Evolutionary conservation across 768 basidiomycete species (phyloP).

Genomic region (Fomitopsis serialis): DNA sequence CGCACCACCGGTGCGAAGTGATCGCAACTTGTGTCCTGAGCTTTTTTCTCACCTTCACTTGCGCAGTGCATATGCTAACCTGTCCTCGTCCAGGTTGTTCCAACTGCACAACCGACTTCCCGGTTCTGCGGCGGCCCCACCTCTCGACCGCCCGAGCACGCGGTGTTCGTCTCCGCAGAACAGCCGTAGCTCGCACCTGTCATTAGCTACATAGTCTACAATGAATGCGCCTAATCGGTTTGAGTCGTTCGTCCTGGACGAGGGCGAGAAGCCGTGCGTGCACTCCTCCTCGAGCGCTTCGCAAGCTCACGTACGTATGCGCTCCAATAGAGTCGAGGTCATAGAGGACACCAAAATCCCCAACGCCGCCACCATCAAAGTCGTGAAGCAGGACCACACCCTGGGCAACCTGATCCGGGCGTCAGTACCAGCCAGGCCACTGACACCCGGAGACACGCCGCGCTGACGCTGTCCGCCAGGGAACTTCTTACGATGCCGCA

Average conservation of each 20-base stretch:
- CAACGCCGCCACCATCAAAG: slow-evolving; percentile 91
- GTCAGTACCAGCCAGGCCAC: slow-evolving; percentile 45
- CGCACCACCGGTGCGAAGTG: slow-evolving; percentile 26
- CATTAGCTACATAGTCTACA: neutral
- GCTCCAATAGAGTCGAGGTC: slow-evolving; percentile 66
- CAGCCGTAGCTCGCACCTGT: neutral
- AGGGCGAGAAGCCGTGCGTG: slow-evolving; percentile 91
- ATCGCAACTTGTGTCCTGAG: slow-evolving; percentile 50
- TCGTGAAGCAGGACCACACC: slow-evolving; percentile 97
- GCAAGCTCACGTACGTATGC: slow-evolving; percentile 7
- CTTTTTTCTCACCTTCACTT: neutral
- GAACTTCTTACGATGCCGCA: slow-evolving; percentile 86
- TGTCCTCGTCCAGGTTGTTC: too few relatives aligned
- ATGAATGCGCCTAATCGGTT: slow-evolving; percentile 97
- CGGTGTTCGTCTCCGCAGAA: too few relatives aligned
- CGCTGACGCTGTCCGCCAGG: slow-evolving; percentile 32
- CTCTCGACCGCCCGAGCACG: too few relatives aligned
- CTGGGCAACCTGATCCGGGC: slow-evolving; percentile 94
- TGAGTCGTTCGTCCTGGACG: slow-evolving; percentile 87
- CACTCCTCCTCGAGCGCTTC: slow-evolving; percentile 5
- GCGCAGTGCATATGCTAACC: neutral
- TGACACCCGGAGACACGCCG: neutral
- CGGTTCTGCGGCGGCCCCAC: too few relatives aligned
- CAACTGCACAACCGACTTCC: too few relatives aligned
- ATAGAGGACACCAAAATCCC: slow-evolving; percentile 97